Evolutionary conservation across 139 green algal species (phyloP).

Genomic region (Picochlorum sp.): DNA sequence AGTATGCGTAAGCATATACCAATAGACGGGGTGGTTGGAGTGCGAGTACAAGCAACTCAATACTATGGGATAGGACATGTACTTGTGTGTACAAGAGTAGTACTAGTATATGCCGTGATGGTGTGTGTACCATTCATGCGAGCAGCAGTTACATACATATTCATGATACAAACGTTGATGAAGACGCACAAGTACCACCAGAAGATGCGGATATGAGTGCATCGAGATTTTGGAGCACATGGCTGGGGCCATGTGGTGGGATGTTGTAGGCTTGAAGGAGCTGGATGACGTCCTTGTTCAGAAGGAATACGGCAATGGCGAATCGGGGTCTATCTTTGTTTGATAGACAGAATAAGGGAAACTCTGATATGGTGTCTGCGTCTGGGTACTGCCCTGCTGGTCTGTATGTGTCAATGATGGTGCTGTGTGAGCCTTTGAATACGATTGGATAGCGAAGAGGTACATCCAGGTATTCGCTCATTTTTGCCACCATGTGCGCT

Average conservation of each 20-base stretch:
- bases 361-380: constrained; percentile 8
- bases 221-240: background rate
- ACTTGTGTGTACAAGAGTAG: no score
- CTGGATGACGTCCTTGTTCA: constrained; percentile 70
- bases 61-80: no score
- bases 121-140: no score
- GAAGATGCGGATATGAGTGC: background rate
- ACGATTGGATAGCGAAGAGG: constrained; percentile 56
- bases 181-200: background rate
- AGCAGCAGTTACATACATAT: no score
- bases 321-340: constrained; percentile 52
- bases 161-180: no score
- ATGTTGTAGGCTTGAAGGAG: constrained; percentile 53
- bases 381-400: constrained; percentile 14
- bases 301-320: constrained; percentile 56
- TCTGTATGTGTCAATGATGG: constrained; percentile 34
- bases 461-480: constrained; percentile 50
- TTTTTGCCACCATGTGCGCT: constrained; percentile 41
- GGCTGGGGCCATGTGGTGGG: background rate
- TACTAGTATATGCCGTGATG: no score
- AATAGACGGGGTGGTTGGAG: background rate
- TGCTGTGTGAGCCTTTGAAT: constrained; percentile 34
- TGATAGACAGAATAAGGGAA: constrained; percentile 51
- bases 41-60: no score
- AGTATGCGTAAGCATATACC: constrained; percentile 33